These are phyloP conservation scores for Achaetomiella virescens DNA, from an alignment of 495 filamentous ascomycete species.

Conservation along the genomic window DNA sequence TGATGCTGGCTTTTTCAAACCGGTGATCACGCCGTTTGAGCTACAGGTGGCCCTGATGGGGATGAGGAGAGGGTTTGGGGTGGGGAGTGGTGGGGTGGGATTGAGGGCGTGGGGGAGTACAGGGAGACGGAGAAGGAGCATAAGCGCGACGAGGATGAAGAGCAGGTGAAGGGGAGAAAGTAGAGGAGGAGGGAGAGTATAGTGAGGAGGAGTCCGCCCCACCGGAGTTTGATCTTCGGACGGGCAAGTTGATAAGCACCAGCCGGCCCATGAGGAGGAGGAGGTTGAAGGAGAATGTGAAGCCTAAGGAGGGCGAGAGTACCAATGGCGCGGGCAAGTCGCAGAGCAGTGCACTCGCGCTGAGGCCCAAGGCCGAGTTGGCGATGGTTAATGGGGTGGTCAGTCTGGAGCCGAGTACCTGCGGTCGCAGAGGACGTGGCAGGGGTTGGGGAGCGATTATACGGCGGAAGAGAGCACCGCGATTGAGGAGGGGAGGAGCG, in stretches of 20 bases:
- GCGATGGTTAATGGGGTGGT: constrained; percentile 69
- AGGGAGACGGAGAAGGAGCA: constrained; percentile 20
- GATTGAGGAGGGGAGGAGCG: constrained; percentile 76
- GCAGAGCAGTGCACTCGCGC: constrained; percentile 41
- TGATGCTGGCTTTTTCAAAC: constrained; percentile 70
- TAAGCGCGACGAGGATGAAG: too few relatives aligned
- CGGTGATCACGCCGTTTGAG: constrained; percentile 90
- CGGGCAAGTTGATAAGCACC: constrained; percentile 76
- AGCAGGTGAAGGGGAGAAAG: constrained; percentile 14
- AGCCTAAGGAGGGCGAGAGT: constrained; percentile 10
- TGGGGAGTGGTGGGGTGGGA: constrained; percentile 70
- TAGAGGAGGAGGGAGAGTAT: not conserved
- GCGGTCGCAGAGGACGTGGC: constrained; percentile 79
- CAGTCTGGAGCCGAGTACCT: constrained; percentile 88
- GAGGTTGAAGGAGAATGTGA: not conserved
- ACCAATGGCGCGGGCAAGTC: constrained; percentile 17
- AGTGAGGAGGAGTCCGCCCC: constrained; percentile 51
- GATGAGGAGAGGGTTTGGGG: constrained; percentile 64
- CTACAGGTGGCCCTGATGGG: constrained; percentile 63
- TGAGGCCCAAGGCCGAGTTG: constrained; percentile 62
- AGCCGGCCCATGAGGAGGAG: constrained; percentile 65
- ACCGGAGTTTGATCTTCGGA: constrained; percentile 88
- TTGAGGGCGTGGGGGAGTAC: constrained; percentile 46
- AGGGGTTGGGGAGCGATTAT: constrained; percentile 85
- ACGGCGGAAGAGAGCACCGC: constrained; percentile 58